These are phyloP conservation scores for Cucurbita ficifolia DNA, from an alignment of 306 rosid species.

Conservation along the genomic window DNA sequence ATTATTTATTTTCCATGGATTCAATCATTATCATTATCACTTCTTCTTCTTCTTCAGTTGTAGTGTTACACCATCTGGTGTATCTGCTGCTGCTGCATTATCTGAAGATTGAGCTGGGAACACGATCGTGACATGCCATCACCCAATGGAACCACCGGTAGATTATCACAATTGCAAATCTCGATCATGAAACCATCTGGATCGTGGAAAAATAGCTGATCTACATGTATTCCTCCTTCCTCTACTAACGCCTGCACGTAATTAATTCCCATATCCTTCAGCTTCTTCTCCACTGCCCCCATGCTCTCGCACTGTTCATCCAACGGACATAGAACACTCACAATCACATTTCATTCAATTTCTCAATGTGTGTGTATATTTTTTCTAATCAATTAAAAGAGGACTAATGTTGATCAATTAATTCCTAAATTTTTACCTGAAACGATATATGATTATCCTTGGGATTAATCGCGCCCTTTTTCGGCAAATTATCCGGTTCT, in stretches of 20 bases:
- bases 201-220: slow-evolving; percentile 81
- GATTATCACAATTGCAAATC: slow-evolving; percentile 79
- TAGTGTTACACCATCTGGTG: slow-evolving; percentile 13
- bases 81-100: slow-evolving; percentile 17
- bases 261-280: slow-evolving; percentile 55
- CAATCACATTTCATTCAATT: too few species aligned
- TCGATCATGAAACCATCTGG: slow-evolving; percentile 98
- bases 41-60: background rate
- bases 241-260: slow-evolving; percentile 50
- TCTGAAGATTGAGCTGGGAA: slow-evolving; percentile 18
- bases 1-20: background rate
- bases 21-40: background rate
- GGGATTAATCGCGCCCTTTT: slow-evolving; percentile 63
- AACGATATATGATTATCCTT: slow-evolving; percentile 89
- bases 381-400: background rate
- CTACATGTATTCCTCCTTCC: slow-evolving; percentile 70
- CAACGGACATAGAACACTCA: background rate
- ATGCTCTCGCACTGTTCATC: slow-evolving; percentile 73
- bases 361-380: too few species aligned
- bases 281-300: slow-evolving; percentile 77
- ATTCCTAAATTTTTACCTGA: slow-evolving; percentile 30
- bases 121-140: slow-evolving; percentile 28
- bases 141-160: slow-evolving; percentile 57
- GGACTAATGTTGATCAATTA: background rate
- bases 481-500: slow-evolving; percentile 29